A percentile compares a stretch with the other conserved stretches of the same genome.
These are phyloP conservation scores for Wickerhamomyces rabaulensis DNA, from an alignment of 805 yeast genomes.

Conservation along the genomic window DNA sequence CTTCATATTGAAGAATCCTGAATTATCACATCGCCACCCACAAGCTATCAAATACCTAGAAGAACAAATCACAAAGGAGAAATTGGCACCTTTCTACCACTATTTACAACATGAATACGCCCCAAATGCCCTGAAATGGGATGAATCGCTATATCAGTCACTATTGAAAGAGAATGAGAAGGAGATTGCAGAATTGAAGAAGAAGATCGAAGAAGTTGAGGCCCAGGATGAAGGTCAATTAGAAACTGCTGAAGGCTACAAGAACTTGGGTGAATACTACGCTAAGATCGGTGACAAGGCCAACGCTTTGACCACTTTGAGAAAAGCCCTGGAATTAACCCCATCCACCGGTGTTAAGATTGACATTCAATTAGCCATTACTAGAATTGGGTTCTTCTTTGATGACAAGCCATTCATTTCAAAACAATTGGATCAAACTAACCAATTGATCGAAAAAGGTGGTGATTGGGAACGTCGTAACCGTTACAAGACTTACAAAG, in stretches of 20 bases:
- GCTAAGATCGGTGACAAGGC: conserved; percentile 76
- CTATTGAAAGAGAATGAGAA: conserved; percentile 50
- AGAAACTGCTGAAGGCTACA: conserved; percentile 72
- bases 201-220: conserved; percentile 43
- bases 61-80: conserved; percentile 48
- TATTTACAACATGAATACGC: conserved; percentile 49
- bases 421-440: conserved; percentile 67
- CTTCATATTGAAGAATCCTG: conserved; percentile 49
- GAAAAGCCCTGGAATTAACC: conserved; percentile 70
- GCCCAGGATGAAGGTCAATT: conserved; percentile 75
- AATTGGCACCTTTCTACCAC: conserved; percentile 80
- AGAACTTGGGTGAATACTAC: conserved; percentile 82
- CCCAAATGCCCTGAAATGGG: conserved; percentile 45
- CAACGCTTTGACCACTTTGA: conserved; percentile 61
- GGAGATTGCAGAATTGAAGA: conserved; percentile 42
- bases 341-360: conserved; percentile 89
- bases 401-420: conserved; percentile 68
- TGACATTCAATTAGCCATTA: conserved; percentile 75
- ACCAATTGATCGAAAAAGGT: conserved; percentile 82
- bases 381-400: conserved; percentile 86
- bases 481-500: conserved; percentile 86
- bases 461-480: conserved; percentile 99
- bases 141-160: conserved; percentile 48
- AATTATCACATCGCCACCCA: conserved; percentile 35
- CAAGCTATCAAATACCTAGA: conserved; percentile 41